Percentiles rank a stretch among this genome's conserved stretches.
These are phyloP conservation scores for Neurospora tetrasperma DNA, from an alignment of 495 filamentous ascomycete genomes.

Conservation along the genomic window DNA sequence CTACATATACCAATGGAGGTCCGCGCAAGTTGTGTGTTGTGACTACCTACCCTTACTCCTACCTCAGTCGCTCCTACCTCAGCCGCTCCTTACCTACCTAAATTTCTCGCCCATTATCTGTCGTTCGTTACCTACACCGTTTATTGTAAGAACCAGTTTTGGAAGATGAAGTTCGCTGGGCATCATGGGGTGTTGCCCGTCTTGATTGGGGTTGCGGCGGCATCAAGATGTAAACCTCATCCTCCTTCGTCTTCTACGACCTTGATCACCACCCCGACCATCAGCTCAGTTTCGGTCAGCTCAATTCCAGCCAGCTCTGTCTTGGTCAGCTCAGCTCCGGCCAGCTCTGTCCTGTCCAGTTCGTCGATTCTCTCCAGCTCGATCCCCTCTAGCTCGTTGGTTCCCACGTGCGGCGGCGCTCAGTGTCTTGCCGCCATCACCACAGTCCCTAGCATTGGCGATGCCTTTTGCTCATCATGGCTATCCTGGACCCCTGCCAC, in stretches of 20 bases:
- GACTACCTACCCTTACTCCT: background rate
- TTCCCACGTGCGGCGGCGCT: constrained; percentile 1
- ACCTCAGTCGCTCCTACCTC: background rate
- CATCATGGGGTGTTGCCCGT: background rate
- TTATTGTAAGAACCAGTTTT: background rate
- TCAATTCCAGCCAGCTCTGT: background rate
- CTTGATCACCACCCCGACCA: background rate
- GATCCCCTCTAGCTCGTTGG: background rate
- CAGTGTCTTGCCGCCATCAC: constrained; percentile 7
- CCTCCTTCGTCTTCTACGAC: background rate
- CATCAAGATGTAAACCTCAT: background rate
- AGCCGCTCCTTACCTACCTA: background rate
- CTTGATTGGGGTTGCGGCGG: background rate
- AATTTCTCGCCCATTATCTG: background rate
- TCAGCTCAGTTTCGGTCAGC: background rate
- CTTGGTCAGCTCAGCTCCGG: background rate
- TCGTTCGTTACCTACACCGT: background rate
- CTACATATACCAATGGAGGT: background rate
- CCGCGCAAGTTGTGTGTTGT: background rate
- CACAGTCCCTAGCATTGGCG: constrained; percentile 4
- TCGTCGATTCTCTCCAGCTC: background rate
- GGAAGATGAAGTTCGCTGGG: background rate
- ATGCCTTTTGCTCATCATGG: constrained; percentile 15
- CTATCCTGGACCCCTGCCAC: constrained; percentile 11
- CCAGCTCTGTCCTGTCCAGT: background rate